Evolutionary conservation across 2,329 filamentous ascomycete genomes (phyloP).

Genomic region (Ustulina deusta): DNA sequence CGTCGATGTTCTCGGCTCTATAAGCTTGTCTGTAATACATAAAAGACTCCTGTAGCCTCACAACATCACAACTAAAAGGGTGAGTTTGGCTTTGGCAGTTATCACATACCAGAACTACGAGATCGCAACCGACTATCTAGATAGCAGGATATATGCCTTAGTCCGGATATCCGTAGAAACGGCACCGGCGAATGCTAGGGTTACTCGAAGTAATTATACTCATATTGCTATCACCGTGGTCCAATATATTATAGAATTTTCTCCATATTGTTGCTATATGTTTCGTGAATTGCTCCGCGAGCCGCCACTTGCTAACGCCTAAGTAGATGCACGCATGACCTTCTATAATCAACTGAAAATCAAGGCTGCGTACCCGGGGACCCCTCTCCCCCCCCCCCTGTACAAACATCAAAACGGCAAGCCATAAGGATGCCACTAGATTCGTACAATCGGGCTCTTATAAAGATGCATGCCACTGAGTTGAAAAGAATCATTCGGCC

Average conservation of each 20-base stretch:
- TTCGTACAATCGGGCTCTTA: not conserved
- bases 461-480: not conserved
- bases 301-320: constrained; percentile 32
- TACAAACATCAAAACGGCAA: not conserved
- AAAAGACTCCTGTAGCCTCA: not conserved
- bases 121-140: not conserved
- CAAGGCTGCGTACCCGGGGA: not conserved
- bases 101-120: not conserved
- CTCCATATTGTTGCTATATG: not conserved
- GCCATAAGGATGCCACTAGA: not conserved
- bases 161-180: not conserved
- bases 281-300: constrained; percentile 21
- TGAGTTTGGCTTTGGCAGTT: not conserved
- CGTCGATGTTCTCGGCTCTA: not conserved
- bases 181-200: not conserved
- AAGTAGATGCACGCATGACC: constrained; percentile 32
- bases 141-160: not conserved
- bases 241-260: not conserved
- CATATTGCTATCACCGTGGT: not conserved
- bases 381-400: not conserved
- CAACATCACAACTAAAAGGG: not conserved
- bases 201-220: not conserved
- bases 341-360: constrained; percentile 30
- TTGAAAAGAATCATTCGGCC: constrained; percentile 34
- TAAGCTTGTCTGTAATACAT: not conserved